These are phyloP conservation scores for Heimioporus retisporus DNA, from an alignment of 1,284 basidiomycete genomes.

Conservation along the genomic window DNA sequence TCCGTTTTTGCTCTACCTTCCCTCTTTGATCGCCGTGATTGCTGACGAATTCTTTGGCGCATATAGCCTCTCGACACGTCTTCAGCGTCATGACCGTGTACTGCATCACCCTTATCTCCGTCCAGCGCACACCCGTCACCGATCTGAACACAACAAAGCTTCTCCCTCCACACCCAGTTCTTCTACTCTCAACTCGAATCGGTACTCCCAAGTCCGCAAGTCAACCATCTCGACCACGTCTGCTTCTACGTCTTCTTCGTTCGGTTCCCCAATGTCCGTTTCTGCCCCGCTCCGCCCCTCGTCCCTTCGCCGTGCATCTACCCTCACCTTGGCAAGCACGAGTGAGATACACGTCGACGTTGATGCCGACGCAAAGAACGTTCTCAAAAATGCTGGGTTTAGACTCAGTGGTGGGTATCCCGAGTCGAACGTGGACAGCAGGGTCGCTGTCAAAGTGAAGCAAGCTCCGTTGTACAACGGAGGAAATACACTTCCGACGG, in stretches of 20 bases:
- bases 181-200: slow-evolving; percentile 63
- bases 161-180: slow-evolving; percentile 74
- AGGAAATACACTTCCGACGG: slow-evolving; percentile 25
- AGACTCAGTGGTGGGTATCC: slow-evolving; percentile 23
- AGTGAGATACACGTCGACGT: slow-evolving; percentile 45
- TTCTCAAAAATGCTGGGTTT: slow-evolving; percentile 18
- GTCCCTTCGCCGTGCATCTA: slow-evolving; percentile 45
- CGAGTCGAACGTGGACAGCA: slow-evolving; percentile 20
- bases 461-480: slow-evolving; percentile 61
- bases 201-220: slow-evolving; percentile 33
- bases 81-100: slow-evolving; percentile 71
- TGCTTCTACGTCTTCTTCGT: slow-evolving; percentile 40
- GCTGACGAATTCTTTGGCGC: slow-evolving; percentile 7
- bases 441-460: slow-evolving; percentile 43
- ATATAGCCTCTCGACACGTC: slow-evolving; percentile 71
- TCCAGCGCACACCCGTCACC: slow-evolving; percentile 47
- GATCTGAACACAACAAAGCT: slow-evolving; percentile 40
- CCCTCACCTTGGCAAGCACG: slow-evolving; percentile 42
- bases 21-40: slow-evolving; percentile 15
- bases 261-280: slow-evolving; percentile 47
- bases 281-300: slow-evolving; percentile 45
- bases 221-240: slow-evolving; percentile 40
- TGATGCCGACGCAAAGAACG: slow-evolving; percentile 29
- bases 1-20: slow-evolving; percentile 15
- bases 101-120: slow-evolving; percentile 72